Conservation (phyloP, 257 asterid species). For the Nicotiana knightiana region DNA sequence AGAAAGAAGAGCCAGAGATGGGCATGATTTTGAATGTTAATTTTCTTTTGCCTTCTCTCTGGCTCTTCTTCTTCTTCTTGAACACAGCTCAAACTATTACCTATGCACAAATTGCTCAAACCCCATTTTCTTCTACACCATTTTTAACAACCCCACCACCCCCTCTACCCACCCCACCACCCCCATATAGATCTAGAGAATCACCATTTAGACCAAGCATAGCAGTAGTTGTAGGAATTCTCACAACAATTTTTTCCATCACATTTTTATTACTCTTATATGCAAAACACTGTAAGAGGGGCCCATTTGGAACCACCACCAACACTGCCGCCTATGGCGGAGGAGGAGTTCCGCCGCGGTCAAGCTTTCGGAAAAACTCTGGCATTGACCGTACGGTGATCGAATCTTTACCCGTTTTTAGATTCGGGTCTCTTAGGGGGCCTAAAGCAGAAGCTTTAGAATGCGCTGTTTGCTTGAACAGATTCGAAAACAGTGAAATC, state of each 20-base stretch:
- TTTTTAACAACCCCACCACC: slow-evolving; percentile 11
- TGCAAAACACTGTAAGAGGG: slow-evolving; percentile 61
- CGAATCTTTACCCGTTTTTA: slow-evolving; percentile 60
- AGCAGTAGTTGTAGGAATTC: slow-evolving; percentile 41
- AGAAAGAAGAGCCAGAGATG: slow-evolving; percentile 22
- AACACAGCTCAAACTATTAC: background rate
- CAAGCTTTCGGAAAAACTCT: slow-evolving; percentile 30
- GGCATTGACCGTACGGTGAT: slow-evolving; percentile 53
- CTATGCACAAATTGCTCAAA: background rate
- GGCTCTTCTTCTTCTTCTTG: slow-evolving; percentile 9
- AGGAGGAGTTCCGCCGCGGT: slow-evolving; percentile 14
- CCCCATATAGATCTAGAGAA: slow-evolving; percentile 2
- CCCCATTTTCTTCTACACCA: background rate
- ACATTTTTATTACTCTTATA: slow-evolving; percentile 58
- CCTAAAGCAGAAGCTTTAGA: slow-evolving; percentile 67
- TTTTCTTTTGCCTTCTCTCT: slow-evolving; percentile 10
- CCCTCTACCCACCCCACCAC: slow-evolving; percentile 6
- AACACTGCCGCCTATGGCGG: background rate
- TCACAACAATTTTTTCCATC: slow-evolving; percentile 54
- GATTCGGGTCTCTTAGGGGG: slow-evolving; percentile 63
- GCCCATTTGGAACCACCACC: background rate
- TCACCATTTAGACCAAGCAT: slow-evolving; percentile 49
- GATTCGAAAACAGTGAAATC: slow-evolving; percentile 53
- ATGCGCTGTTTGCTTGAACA: slow-evolving; percentile 70
- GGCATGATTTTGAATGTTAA: slow-evolving; percentile 16